phyloP scores from a whole-genome alignment of 2,329 filamentous ascomycete species.

The Colletotrichum filicis region DNA sequence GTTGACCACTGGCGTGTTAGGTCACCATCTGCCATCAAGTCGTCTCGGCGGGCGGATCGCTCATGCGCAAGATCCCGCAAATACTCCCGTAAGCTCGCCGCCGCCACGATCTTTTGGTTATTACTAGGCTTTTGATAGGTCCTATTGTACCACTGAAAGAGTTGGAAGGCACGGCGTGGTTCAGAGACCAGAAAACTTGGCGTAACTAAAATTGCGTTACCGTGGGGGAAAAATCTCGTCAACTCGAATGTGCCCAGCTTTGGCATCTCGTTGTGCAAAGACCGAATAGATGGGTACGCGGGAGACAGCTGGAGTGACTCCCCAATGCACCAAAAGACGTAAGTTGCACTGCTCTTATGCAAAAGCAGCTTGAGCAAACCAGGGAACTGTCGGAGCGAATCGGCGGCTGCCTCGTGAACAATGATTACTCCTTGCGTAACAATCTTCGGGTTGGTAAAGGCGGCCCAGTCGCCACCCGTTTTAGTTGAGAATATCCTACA shows the following conservation, averaged over 20 bases:
- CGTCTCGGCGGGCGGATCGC: neutral
- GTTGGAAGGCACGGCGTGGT: slow-evolving; percentile 45
- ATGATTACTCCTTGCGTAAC: slow-evolving; percentile 48
- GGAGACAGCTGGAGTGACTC: slow-evolving; percentile 43
- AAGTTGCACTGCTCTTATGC: slow-evolving; percentile 39
- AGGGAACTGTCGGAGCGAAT: slow-evolving; percentile 53
- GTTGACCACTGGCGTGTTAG: neutral
- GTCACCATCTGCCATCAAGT: neutral
- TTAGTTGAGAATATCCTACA: slow-evolving; percentile 56
- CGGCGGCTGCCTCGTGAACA: slow-evolving; percentile 55
- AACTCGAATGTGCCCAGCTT: slow-evolving; percentile 22
- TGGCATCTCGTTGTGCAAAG: neutral
- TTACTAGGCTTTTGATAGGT: neutral
- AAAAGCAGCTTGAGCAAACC: slow-evolving; percentile 47
- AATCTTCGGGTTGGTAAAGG: slow-evolving; percentile 47
- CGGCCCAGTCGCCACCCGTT: slow-evolving; percentile 57
- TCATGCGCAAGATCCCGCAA: slow-evolving; percentile 40
- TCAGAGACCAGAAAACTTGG: slow-evolving; percentile 54
- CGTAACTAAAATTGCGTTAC: slow-evolving; percentile 50
- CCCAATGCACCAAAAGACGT: slow-evolving; percentile 54
- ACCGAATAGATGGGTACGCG: slow-evolving; percentile 33
- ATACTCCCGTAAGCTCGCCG: slow-evolving; percentile 43
- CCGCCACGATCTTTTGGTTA: slow-evolving; percentile 43
- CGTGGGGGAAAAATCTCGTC: slow-evolving; percentile 43
- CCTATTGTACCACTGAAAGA: slow-evolving; percentile 48